Conservation (phyloP, 345 rosid genomes). For the Salix purpurea region DNA sequence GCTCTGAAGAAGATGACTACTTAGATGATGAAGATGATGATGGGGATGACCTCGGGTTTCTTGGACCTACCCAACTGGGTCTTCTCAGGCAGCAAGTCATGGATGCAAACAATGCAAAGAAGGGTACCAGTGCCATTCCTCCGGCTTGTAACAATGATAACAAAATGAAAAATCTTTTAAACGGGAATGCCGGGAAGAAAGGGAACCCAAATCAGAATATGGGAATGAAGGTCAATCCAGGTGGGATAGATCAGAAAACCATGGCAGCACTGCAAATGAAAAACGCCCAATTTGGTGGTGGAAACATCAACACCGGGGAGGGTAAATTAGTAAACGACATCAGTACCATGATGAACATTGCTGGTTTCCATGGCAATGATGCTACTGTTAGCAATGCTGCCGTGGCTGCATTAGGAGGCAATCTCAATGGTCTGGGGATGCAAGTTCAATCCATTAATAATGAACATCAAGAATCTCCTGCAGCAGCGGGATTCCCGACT, state of each 20-base stretch:
- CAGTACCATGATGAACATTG: slow-evolving; percentile 47
- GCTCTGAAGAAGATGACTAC: slow-evolving; percentile 41
- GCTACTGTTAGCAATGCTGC: slow-evolving; percentile 12
- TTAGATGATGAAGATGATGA: slow-evolving; percentile 30
- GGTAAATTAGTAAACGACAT: slow-evolving; percentile 40
- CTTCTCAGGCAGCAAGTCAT: slow-evolving; percentile 39
- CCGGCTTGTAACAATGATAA: slow-evolving; percentile 15
- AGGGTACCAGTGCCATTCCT: slow-evolving; percentile 26
- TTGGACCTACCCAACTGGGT: slow-evolving; percentile 27
- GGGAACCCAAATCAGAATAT: slow-evolving; percentile 49
- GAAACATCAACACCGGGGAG: slow-evolving; percentile 18
- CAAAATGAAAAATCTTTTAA: slow-evolving; percentile 34
- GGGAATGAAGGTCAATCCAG: slow-evolving; percentile 32
- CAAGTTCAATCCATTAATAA: slow-evolving; percentile 23
- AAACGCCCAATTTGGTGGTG: slow-evolving; percentile 33
- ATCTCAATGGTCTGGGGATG: slow-evolving; percentile 29
- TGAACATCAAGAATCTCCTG: slow-evolving; percentile 32
- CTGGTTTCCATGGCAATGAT: slow-evolving; percentile 36
- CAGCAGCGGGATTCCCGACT: slow-evolving; percentile 23
- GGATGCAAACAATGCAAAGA: slow-evolving; percentile 41
- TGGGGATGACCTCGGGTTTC: slow-evolving; percentile 35
- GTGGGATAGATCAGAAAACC: slow-evolving; percentile 42
- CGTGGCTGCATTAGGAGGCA: slow-evolving; percentile 22
- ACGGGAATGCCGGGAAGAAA: slow-evolving; percentile 43
- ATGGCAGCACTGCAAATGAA: slow-evolving; percentile 53